Percentiles rank a stretch among this genome's conserved stretches.
Conservation (phyloP, 225 moss, liverwort and hornwort species). For the Marchantia paleacea region DNA sequence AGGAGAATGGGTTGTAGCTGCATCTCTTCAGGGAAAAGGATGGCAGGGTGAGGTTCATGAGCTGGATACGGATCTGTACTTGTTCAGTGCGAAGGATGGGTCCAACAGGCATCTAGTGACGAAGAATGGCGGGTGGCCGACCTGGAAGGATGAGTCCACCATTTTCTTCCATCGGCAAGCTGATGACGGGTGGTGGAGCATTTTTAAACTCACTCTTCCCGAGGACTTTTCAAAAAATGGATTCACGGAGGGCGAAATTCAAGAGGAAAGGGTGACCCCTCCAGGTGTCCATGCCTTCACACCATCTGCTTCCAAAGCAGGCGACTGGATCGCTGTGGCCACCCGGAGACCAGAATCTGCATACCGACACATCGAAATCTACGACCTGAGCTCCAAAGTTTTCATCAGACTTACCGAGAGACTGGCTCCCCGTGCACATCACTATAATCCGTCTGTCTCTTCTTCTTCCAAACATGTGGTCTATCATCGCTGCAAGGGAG, state of each 20-base stretch:
- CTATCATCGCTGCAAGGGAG: slow-evolving; percentile 74
- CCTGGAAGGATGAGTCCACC: slow-evolving; percentile 66
- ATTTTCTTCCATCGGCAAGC: slow-evolving; percentile 74
- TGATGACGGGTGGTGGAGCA: slow-evolving; percentile 90
- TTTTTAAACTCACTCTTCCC: slow-evolving; percentile 55
- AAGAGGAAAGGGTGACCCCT: slow-evolving; percentile 65
- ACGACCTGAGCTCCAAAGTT: slow-evolving; percentile 41
- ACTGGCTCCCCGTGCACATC: slow-evolving; percentile 51
- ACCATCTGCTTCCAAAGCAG: slow-evolving; percentile 62
- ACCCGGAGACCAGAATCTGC: slow-evolving; percentile 51
- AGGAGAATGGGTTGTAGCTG: slow-evolving; percentile 79
- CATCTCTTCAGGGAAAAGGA: slow-evolving; percentile 57
- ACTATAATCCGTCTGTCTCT: slow-evolving; percentile 81
- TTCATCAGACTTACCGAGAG: slow-evolving; percentile 57
- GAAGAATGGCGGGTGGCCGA: slow-evolving; percentile 77
- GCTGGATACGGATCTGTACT: slow-evolving; percentile 58
- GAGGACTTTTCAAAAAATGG: slow-evolving; percentile 26
- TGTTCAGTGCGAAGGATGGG: slow-evolving; percentile 64
- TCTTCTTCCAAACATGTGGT: slow-evolving; percentile 51
- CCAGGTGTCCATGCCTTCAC: slow-evolving; percentile 76
- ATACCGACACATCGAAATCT: slow-evolving; percentile 74
- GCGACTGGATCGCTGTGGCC: slow-evolving; percentile 79
- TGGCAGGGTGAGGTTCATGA: slow-evolving; percentile 55
- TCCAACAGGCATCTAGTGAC: slow-evolving; percentile 51
- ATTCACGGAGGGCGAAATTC: slow-evolving; percentile 34